Conservation (phyloP, 352 stramenopile genomes). For the Globisporangium spiculum region DNA sequence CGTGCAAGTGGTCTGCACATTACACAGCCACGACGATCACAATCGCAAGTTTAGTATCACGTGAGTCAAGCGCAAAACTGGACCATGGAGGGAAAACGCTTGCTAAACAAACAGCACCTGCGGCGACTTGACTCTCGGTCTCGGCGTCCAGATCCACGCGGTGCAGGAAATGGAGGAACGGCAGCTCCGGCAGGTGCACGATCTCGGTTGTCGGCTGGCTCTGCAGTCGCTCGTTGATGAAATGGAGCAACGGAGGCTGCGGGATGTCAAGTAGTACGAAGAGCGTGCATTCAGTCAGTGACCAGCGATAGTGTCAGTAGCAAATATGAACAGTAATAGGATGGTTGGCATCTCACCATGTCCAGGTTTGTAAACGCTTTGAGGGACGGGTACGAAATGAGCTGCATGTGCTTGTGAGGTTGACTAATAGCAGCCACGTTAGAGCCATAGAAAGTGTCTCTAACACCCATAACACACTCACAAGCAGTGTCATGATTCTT, state of each 20-base stretch:
- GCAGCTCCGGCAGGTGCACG: conserved; percentile 59
- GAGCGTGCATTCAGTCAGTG: background rate
- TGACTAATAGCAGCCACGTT: conserved; percentile 25
- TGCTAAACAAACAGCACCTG: conserved; percentile 25
- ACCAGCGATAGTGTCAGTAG: background rate
- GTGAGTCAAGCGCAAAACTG: background rate
- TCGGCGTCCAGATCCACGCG: conserved; percentile 41
- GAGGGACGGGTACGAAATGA: conserved; percentile 79
- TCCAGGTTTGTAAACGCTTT: conserved; percentile 52
- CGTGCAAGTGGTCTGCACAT: conserved; percentile 30
- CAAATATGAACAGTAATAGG: background rate
- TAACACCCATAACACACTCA: background rate
- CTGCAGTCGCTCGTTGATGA: conserved; percentile 55
- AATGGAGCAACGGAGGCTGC: conserved; percentile 70
- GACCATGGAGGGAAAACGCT: background rate
- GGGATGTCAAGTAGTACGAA: background rate
- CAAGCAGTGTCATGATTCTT: too few relatives aligned
- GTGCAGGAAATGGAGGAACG: conserved; percentile 74
- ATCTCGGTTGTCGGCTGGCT: conserved; percentile 31
- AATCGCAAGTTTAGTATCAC: background rate
- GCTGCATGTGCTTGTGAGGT: conserved; percentile 87
- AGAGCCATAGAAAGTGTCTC: background rate
- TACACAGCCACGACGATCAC: background rate
- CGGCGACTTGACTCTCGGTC: conserved; percentile 38
- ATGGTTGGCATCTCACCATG: conserved; percentile 34